Conservation (phyloP, 371 early-diverging fungal species). For the Dentiscutata heterogama region DNA sequence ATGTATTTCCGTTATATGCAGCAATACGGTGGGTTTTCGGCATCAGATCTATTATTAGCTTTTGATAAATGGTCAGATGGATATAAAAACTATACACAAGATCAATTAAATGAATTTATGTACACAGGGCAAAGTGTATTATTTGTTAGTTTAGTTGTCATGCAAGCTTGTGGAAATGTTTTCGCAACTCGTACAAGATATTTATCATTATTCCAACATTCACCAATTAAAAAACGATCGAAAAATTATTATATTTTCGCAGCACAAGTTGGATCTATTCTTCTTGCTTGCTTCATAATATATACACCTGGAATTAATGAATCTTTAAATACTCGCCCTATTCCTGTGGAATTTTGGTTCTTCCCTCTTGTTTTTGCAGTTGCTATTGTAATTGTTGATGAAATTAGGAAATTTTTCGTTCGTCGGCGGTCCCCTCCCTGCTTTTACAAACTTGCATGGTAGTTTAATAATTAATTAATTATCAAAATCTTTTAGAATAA, state of each 20-base stretch:
- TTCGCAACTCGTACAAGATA: constrained; percentile 70
- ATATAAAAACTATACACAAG: constrained; percentile 59
- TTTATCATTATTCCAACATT: constrained; percentile 67
- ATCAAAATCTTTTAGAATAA: no score
- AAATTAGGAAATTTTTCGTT: constrained; percentile 63
- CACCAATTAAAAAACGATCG: constrained; percentile 65
- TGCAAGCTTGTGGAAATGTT: constrained; percentile 66
- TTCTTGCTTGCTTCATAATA: constrained; percentile 67
- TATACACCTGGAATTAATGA: constrained; percentile 67
- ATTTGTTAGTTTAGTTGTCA: constrained; percentile 72
- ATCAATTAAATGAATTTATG: constrained; percentile 55
- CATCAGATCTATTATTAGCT: constrained; percentile 64
- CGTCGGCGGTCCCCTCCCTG: no score
- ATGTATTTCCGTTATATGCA: constrained; percentile 70
- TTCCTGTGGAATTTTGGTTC: constrained; percentile 79
- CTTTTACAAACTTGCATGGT: no score
- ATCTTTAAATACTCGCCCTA: constrained; percentile 69
- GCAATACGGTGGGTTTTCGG: constrained; percentile 59
- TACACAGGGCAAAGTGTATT: constrained; percentile 69
- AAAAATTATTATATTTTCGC: constrained; percentile 63
- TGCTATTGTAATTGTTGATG: constrained; percentile 66
- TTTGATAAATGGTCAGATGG: constrained; percentile 62
- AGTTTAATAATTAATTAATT: no score
- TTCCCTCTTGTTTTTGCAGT: constrained; percentile 72
- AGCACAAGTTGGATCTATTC: constrained; percentile 58